Evolutionary conservation across 345 rosid species (phyloP), one percentile per base, ranked within the genome.

Genomic region (Microcos paniculata): DNA sequence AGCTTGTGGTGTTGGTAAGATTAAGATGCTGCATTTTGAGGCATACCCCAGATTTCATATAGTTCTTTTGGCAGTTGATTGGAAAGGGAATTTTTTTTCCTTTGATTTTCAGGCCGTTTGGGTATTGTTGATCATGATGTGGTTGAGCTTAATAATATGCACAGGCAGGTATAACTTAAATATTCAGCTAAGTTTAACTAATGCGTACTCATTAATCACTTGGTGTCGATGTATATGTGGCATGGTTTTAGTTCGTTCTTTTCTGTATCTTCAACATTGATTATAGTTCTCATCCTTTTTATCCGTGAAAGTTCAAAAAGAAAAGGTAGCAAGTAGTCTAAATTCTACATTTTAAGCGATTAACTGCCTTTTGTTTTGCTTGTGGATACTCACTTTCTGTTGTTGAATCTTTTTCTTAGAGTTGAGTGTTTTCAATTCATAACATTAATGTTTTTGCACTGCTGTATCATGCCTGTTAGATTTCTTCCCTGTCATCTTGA

Each of bases 71-170:
- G 14, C 3, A 0, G 4, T 6, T 12, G 43, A n/a, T 52, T 11
- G 30, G 19, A n/a, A 51, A 31, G 43, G 3, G 33, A 19, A 63
- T 15, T 19, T 21, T 70, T 6, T 28, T 70, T 21, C 57, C 23
- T 30, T 53, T 51, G 40, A 46, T 43, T 81, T 76, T 30, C 9
- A 96, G 99, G 98, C 74, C 87, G 89, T 19, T 80, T 93, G 87
- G 98, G 99, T 69, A 87, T 96, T 52, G 96, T 96, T 19, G 97
- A 96, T 82, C 94, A 96, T 72, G 99, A 93, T 87, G 87, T 90
- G 30, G 98, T 96, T 70, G 99, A 93, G 83, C 96, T 93, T 75
- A 96, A 92, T 76, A 96, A 93, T 75, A 90, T 96, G 99, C 99
- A 96, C 71, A 89, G 99, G 82, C 98, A 96, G 97, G 99, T 93